phyloP scores from a whole-genome alignment of 78 protist species.

The Dictyostelium citrinum region DNA sequence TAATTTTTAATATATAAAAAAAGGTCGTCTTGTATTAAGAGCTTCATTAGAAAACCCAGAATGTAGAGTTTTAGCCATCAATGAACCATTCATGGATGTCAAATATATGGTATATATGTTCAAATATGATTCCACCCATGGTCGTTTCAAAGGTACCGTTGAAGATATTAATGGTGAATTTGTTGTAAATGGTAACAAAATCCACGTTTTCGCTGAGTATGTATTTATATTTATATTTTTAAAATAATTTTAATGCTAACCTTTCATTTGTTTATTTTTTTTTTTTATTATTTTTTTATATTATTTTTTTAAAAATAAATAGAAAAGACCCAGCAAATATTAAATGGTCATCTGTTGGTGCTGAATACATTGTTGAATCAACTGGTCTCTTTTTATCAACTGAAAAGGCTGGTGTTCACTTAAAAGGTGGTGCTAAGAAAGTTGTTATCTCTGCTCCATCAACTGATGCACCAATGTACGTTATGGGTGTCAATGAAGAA shows the following conservation, averaged over 20 bases:
- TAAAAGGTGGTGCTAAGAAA: conserved; percentile 96
- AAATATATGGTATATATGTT: conserved; percentile 92
- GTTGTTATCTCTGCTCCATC: conserved; percentile 99
- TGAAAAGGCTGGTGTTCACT: conserved; percentile 91
- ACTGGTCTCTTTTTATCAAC: conserved; percentile 97
- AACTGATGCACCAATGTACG: conserved; percentile 98
- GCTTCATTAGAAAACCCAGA: conserved; percentile 14
- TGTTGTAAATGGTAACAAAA: conserved; percentile 90
- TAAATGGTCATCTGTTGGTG: conserved; percentile 86
- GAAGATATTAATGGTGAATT: conserved; percentile 79
- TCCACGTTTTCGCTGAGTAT: conserved; percentile 78
- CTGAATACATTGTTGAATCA: conserved; percentile 96
- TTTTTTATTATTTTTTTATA: neutral
- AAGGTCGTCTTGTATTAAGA: conserved; percentile 97
- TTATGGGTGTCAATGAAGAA: conserved; percentile 98
- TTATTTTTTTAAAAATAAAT: neutral
- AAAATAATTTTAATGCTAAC: too few relatives aligned
- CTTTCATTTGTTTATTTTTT: neutral
- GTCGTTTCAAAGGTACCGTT: conserved; percentile 93
- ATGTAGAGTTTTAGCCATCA: conserved; percentile 92
- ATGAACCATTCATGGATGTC: conserved; percentile 97
- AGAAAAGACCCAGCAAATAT: conserved; percentile 89
- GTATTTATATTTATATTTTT: neutral
- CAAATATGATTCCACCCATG: conserved; percentile 98
- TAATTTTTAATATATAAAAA: neutral